A percentile compares a stretch with the other conserved stretches of the same genome.
phyloP scores from a whole-genome alignment of 2,329 filamentous ascomycete species.

The Microdochium nivale region DNA sequence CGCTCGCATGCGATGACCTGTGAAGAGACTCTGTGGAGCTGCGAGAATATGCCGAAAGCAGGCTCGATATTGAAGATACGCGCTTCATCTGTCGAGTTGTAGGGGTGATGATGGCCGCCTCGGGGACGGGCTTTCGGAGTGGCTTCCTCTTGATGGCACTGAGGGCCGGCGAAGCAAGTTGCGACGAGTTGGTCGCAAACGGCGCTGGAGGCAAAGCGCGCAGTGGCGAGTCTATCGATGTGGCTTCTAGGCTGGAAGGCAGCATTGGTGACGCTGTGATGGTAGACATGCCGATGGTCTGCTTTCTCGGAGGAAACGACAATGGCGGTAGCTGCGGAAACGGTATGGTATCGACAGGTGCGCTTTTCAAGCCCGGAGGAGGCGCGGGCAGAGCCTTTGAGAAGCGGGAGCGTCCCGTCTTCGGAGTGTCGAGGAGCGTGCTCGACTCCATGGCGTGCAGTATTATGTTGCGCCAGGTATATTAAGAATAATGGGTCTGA shows the following conservation, averaged over 20 bases:
- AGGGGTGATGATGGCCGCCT: conserved; percentile 3
- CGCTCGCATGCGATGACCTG: conserved; percentile 29
- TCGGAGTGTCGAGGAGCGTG: conserved; percentile 19
- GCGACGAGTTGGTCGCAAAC: not conserved
- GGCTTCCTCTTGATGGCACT: conserved; percentile 27
- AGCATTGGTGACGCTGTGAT: conserved; percentile 5
- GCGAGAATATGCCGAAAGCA: conserved; percentile 46
- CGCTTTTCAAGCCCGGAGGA: conserved; percentile 23
- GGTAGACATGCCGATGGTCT: conserved; percentile 14
- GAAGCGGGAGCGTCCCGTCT: conserved; percentile 42
- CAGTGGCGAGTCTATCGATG: conserved; percentile 18
- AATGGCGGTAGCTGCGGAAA: conserved; percentile 13
- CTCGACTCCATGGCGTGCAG: conserved; percentile 11
- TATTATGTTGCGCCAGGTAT: not conserved
- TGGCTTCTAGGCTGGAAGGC: conserved; percentile 11
- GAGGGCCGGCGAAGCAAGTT: not conserved
- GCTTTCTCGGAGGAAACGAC: conserved; percentile 17
- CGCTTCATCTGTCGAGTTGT: conserved; percentile 25
- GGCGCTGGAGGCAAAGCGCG: conserved; percentile 16
- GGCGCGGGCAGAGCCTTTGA: conserved; percentile 49
- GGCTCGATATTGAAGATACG: conserved; percentile 41
- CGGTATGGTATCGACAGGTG: conserved; percentile 6
- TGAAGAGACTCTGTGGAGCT: conserved; percentile 35
- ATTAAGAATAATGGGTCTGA: not conserved
- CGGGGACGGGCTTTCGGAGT: conserved; percentile 8